phyloP scores from a whole-genome alignment of 2,329 filamentous ascomycete species.

The Fusarium praegraminearum region DNA sequence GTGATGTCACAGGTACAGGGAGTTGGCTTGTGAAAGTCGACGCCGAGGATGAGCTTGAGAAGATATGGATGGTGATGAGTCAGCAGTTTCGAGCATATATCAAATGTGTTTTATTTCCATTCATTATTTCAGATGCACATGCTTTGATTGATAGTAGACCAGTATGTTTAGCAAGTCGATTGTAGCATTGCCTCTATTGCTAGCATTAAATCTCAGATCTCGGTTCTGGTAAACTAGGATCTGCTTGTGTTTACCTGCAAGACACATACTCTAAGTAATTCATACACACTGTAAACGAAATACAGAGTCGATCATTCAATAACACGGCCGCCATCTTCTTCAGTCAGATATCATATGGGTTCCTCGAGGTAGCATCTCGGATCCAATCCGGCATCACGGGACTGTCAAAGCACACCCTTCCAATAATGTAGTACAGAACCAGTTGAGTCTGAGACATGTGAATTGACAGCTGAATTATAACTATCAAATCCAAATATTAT shows the following conservation, averaged over 20 bases:
- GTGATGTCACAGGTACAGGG: conserved; percentile 39
- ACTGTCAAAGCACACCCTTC: conserved; percentile 32
- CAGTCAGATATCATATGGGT: neutral
- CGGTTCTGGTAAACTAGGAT: neutral
- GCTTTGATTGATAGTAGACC: neutral
- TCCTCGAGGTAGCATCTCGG: neutral
- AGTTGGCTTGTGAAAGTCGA: conserved; percentile 46
- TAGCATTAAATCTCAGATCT: neutral
- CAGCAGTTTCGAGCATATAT: conserved; percentile 5
- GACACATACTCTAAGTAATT: neutral
- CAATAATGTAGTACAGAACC: conserved; percentile 22
- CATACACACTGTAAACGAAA: neutral
- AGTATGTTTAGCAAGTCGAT: neutral
- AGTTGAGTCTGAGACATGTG: conserved; percentile 25
- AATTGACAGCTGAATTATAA: neutral
- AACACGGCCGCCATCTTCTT: neutral
- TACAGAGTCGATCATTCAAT: no score
- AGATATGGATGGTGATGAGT: conserved; percentile 24
- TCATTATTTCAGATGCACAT: neutral
- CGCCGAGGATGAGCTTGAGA: conserved; percentile 22
- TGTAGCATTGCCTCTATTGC: neutral
- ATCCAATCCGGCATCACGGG: conserved; percentile 21
- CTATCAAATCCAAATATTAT: neutral
- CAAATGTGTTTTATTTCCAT: neutral
- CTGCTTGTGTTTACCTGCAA: neutral